These are phyloP conservation scores for Rehmannia glutinosa DNA, from an alignment of 257 asterid genomes.

Conservation along the genomic window DNA sequence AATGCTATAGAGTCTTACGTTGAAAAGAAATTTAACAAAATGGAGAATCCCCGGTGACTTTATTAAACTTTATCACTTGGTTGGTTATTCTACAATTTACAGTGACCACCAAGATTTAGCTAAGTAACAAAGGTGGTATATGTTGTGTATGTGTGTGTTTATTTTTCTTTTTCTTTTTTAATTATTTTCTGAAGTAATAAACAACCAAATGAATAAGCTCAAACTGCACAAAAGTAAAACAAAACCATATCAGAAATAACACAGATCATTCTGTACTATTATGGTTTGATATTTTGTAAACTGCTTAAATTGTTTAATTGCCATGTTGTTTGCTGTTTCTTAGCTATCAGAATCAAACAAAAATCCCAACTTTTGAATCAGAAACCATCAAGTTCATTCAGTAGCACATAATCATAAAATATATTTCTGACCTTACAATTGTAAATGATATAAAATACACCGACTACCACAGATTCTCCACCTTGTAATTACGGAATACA, in stretches of 20 bases:
- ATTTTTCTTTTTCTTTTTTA: too few relatives aligned
- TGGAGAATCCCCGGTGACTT: background rate
- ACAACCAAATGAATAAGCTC: background rate
- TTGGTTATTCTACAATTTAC: too few relatives aligned
- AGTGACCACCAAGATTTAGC: too few relatives aligned
- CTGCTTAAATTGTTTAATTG: background rate
- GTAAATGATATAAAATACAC: background rate
- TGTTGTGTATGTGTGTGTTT: too few relatives aligned
- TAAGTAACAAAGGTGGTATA: too few relatives aligned
- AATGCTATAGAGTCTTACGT: background rate
- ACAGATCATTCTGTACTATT: background rate
- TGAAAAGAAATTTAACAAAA: background rate
- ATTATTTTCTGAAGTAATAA: background rate
- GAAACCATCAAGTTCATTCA: background rate
- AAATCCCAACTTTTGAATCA: background rate
- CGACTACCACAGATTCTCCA: too few relatives aligned
- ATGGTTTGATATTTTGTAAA: background rate
- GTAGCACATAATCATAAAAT: background rate
- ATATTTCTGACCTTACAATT: background rate
- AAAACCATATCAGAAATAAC: slow-evolving; percentile 5
- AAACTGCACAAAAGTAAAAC: background rate
- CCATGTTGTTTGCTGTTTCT: background rate
- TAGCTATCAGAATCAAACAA: background rate
- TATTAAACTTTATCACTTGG: background rate
- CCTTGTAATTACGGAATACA: too few relatives aligned